Conservation (phyloP, 805 yeast species). For the Jamesozyma hellenica region DNA sequence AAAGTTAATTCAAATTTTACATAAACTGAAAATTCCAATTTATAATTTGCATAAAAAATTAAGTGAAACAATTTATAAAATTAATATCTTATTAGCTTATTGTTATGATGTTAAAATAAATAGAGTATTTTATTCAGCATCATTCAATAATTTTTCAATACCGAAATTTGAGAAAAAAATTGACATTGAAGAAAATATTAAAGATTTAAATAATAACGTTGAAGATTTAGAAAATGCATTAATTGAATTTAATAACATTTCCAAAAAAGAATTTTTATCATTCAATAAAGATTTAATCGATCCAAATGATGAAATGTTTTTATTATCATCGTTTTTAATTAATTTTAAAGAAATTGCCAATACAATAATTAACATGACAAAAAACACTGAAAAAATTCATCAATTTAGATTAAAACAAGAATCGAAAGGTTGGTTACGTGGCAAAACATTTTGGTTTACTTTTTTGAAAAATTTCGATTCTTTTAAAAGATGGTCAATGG, state of each 20-base stretch:
- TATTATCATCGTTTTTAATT: conserved; percentile 40
- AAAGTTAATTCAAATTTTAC: conserved; percentile 26
- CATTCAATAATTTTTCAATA: conserved; percentile 10
- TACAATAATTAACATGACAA: conserved; percentile 26
- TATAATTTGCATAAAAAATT: conserved; percentile 28
- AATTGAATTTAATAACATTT: conserved; percentile 27
- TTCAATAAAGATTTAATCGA: conserved; percentile 25
- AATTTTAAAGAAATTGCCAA: conserved; percentile 36
- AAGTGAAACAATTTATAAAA: conserved; percentile 27
- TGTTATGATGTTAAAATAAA: conserved; percentile 33
- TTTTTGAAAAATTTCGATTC: conserved; percentile 28
- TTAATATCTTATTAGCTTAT: conserved; percentile 30
- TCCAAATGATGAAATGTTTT: conserved; percentile 42
- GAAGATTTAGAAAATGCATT: conserved; percentile 25
- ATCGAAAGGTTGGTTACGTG: conserved; percentile 29
- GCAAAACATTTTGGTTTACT: conserved; percentile 36
- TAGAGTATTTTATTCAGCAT: conserved; percentile 11
- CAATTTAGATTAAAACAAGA: conserved; percentile 27
- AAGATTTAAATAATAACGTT: conserved; percentile 22
- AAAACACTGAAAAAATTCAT: conserved; percentile 25
- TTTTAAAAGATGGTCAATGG: conserved; percentile 31
- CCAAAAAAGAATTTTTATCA: conserved; percentile 26
- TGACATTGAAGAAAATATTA: conserved; percentile 15
- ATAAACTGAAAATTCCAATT: conserved; percentile 27
- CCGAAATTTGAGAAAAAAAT: conserved; percentile 9